These are phyloP conservation scores for Stachybotrys chartarum DNA, from an alignment of 2,329 filamentous ascomycete genomes.

Conservation along the genomic window DNA sequence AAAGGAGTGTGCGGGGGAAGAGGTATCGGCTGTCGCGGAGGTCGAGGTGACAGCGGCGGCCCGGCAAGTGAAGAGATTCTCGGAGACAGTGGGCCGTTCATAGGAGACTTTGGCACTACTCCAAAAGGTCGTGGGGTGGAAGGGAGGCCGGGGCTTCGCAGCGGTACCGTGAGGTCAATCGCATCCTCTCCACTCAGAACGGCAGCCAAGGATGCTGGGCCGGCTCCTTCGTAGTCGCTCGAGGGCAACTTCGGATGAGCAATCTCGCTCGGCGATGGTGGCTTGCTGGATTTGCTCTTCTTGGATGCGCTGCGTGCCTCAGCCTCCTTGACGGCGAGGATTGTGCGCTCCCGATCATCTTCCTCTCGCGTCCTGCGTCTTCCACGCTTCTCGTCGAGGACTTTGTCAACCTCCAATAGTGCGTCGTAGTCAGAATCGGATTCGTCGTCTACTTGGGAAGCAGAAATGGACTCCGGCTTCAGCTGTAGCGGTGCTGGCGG, in stretches of 20 bases:
- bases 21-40: conserved; percentile 66
- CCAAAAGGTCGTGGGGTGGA: conserved; percentile 49
- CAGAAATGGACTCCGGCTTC: conserved; percentile 15
- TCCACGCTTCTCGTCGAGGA: conserved; percentile 57
- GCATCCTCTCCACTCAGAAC: conserved; percentile 35
- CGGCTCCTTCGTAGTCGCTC: conserved; percentile 28
- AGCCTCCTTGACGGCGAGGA: conserved; percentile 57
- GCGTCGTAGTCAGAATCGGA: conserved; percentile 82
- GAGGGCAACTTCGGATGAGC: conserved; percentile 26
- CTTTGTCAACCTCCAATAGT: conserved; percentile 61
- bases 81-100: conserved; percentile 56
- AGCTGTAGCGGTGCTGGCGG: conserved; percentile 82
- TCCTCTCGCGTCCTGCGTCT: conserved; percentile 80
- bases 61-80: conserved; percentile 36
- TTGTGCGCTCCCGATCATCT: conserved; percentile 72
- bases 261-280: conserved; percentile 16
- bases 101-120: conserved; percentile 43
- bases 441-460: conserved; percentile 41
- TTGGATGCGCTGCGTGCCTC: conserved; percentile 67
- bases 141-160: conserved; percentile 55
- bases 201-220: conserved; percentile 44
- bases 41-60: conserved; percentile 61
- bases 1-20: conserved; percentile 63
- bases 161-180: conserved; percentile 28
- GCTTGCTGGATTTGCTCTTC: conserved; percentile 50